A percentile compares a stretch with the other conserved stretches of the same genome.
Evolutionary conservation across 2,329 filamentous ascomycete species (phyloP).

Genomic region (Epichloe gansuensis): DNA sequence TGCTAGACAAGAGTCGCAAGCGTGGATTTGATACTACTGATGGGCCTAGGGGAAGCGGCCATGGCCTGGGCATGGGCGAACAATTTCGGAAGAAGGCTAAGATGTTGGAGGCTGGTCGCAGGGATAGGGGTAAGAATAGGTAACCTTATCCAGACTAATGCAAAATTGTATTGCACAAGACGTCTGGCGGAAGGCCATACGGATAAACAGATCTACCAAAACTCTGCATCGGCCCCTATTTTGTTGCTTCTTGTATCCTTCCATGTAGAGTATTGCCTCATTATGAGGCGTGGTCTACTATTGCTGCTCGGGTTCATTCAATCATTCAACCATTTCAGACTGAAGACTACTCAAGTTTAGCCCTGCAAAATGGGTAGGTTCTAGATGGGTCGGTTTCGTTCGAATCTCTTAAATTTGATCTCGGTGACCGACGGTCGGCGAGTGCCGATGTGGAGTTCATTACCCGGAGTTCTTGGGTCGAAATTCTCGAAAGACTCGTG

Average conservation of each 20-base stretch:
- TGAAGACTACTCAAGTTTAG: background rate
- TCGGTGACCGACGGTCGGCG: background rate
- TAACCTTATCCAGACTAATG: constrained; percentile 7
- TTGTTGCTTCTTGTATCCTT: no score
- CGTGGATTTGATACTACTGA: constrained; percentile 55
- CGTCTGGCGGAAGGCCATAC: background rate
- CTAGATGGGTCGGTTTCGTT: background rate
- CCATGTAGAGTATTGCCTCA: no score
- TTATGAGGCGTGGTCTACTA: no score
- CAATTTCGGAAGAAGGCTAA: constrained; percentile 59
- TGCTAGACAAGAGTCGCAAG: constrained; percentile 80
- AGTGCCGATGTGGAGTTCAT: background rate
- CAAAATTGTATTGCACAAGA: background rate
- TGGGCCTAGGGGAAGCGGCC: constrained; percentile 52
- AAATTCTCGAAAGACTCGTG: background rate
- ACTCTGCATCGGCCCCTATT: no score
- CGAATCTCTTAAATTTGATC: background rate
- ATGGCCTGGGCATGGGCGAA: constrained; percentile 53
- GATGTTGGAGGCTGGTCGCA: constrained; percentile 33
- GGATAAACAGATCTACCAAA: no score
- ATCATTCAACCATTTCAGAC: no score
- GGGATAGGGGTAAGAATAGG: constrained; percentile 30
- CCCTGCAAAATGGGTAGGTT: background rate
- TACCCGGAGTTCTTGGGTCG: background rate
- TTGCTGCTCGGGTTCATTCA: no score